These are phyloP conservation scores for Xylariaceae sp. DNA, from an alignment of 2,329 filamentous ascomycete species.

Conservation along the genomic window DNA sequence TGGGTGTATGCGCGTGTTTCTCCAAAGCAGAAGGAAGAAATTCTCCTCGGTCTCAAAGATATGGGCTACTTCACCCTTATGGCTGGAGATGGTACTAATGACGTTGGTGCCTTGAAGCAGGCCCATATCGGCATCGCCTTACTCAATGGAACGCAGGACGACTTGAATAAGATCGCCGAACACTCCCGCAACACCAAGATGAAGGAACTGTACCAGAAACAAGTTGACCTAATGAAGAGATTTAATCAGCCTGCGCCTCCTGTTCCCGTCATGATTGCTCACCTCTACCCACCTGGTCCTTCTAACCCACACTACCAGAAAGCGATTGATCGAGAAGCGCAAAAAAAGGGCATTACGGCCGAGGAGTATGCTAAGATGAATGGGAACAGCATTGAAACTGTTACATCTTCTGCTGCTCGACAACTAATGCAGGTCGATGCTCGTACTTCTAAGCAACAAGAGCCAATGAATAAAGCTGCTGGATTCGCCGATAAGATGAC, in stretches of 20 bases:
- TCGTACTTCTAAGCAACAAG: constrained; percentile 64
- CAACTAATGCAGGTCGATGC: constrained; percentile 60
- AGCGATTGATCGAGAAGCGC: constrained; percentile 84
- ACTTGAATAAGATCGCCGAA: constrained; percentile 89
- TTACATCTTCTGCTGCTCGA: constrained; percentile 71
- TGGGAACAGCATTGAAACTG: constrained; percentile 65
- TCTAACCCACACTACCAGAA: constrained; percentile 93
- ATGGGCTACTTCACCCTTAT: constrained; percentile 98
- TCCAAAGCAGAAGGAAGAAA: constrained; percentile 98
- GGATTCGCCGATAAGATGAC: constrained; percentile 87
- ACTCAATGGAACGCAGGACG: constrained; percentile 91
- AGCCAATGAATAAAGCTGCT: constrained; percentile 74
- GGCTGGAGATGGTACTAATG: constrained; percentile 98
- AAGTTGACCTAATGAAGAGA: constrained; percentile 85
- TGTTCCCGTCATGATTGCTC: constrained; percentile 88
- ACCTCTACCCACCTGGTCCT: constrained; percentile 90
- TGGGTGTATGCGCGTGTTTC: constrained; percentile 99
- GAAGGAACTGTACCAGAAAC: constrained; percentile 99
- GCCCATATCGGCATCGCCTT: constrained; percentile 96
- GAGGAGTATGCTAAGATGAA: constrained; percentile 62
- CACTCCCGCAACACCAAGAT: constrained; percentile 94
- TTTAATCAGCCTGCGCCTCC: constrained; percentile 96
- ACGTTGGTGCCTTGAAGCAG: constrained; percentile 96
- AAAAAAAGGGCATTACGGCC: constrained; percentile 73
- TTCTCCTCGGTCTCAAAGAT: constrained; percentile 93